Conservation (phyloP, 345 rosid species). For the Luvunga scandens region DNA sequence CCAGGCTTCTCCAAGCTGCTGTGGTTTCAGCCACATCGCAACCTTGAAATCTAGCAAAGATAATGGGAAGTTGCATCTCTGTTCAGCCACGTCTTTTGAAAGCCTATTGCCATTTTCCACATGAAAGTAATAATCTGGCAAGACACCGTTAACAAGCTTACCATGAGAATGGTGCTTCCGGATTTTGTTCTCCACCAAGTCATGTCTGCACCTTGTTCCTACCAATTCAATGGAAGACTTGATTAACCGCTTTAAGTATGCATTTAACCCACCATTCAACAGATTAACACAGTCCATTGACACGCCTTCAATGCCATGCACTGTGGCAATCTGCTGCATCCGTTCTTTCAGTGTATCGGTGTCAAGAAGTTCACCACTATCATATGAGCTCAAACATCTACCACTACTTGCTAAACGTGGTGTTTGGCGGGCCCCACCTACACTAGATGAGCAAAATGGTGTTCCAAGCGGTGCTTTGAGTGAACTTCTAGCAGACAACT, state of each 20-base stretch:
- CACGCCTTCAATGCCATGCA: constrained; percentile 43
- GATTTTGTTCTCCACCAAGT: constrained; percentile 14
- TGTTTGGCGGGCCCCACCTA: constrained; percentile 25
- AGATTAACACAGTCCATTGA: constrained; percentile 41
- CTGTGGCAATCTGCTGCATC: constrained; percentile 39
- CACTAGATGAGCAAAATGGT: constrained; percentile 30
- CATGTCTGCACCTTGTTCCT: constrained; percentile 24
- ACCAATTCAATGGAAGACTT: constrained; percentile 41
- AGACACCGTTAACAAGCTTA: constrained; percentile 29
- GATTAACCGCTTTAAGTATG: constrained; percentile 39
- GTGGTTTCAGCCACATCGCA: constrained; percentile 48
- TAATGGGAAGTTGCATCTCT: constrained; percentile 4
- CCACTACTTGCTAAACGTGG: constrained; percentile 8
- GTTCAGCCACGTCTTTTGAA: constrained; percentile 6
- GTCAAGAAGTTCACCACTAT: constrained; percentile 37
- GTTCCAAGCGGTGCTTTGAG: constrained; percentile 43
- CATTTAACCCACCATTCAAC: constrained; percentile 38
- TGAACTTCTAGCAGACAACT: constrained; percentile 21
- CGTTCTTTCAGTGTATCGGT: constrained; percentile 32
- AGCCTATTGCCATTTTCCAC: constrained; percentile 16
- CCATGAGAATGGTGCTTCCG: constrained; percentile 21
- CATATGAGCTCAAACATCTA: constrained; percentile 21
- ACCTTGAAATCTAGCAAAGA: constrained; percentile 32
- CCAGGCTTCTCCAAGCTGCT: constrained; percentile 51
- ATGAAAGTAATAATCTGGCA: constrained; percentile 26